A percentile compares a stretch with the other conserved stretches of the same genome.
phyloP scores from a whole-genome alignment of 2,329 filamentous ascomycete genomes.

The Polychaeton citri region DNA sequence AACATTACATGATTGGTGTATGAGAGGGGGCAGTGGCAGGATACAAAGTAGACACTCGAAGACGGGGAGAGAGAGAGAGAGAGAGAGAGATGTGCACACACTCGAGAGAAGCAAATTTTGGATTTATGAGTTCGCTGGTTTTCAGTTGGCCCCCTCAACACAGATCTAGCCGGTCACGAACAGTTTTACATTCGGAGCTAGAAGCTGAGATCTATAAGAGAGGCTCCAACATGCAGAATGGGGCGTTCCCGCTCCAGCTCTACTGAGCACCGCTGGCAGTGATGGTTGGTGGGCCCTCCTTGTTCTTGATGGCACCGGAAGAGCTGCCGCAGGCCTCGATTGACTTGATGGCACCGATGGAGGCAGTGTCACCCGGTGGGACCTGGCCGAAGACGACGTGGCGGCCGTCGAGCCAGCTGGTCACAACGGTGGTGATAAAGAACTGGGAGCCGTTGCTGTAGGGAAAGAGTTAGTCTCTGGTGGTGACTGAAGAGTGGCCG shows the following conservation, averaged over 20 bases:
- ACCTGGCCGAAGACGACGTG: conserved; percentile 81
- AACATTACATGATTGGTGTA: too few relatives aligned
- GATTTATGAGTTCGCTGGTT: too few relatives aligned
- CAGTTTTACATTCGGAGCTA: too few relatives aligned
- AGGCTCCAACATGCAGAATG: too few relatives aligned
- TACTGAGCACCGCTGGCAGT: conserved; percentile 31
- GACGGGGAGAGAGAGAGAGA: too few relatives aligned
- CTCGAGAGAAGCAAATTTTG: too few relatives aligned
- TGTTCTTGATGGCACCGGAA: conserved; percentile 39
- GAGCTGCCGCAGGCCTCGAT: conserved; percentile 46
- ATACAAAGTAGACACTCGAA: too few relatives aligned
- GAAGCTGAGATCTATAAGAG: too few relatives aligned
- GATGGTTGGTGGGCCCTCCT: conserved; percentile 40
- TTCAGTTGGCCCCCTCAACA: too few relatives aligned
- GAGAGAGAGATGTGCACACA: too few relatives aligned
- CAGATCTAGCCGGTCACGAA: too few relatives aligned
- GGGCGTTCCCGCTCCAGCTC: conserved; percentile 3
- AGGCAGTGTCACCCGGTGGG: conserved; percentile 36
- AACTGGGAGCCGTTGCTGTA: conserved; percentile 57
- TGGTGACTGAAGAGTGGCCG: neutral
- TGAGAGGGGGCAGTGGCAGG: too few relatives aligned
- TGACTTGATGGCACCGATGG: conserved; percentile 41
- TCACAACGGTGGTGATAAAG: conserved; percentile 58
- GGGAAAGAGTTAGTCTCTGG: neutral
- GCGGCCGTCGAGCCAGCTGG: conserved; percentile 59